Base-by-base conservation (phyloP, 306 rosid genomes). In the Dicorynia guianensis region DNA sequence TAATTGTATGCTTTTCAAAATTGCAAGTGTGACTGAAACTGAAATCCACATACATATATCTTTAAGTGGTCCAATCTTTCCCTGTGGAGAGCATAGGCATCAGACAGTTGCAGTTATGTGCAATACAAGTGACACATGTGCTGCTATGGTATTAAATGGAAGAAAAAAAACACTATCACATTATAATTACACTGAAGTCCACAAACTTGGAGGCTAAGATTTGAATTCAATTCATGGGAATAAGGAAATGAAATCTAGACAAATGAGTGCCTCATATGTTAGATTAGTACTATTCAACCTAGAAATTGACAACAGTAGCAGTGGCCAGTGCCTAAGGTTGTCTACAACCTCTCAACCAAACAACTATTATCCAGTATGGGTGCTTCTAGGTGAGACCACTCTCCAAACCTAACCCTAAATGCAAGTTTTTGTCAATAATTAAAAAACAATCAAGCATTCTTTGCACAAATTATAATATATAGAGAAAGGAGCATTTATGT, bases 191-290 rank as follows among this genome's bases (percentile, higher is more conserved):
- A 64, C 35, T 44, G 0, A 25, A 65, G 85, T 76, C 81, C 79
- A 79, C 79, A 75, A 40, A 5, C 78, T 79, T 76, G 67, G 34
- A 67, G 68, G 76, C 78, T 82, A 82, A 82, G 82, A 63, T 55
- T 85, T 85, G 80, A 68, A 48, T 62, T 53, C 14, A 49, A 25
- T 25, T 67, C 43, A 61, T 68, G 66, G 50, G 59, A 77, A 81
- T 50, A 4, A 48, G 40, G 39, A 64, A 56, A 48, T 25, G 19
- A 33, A 48, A 56, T 63, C 14, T 56, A 9, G 5, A 30, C n/a
- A 19, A 38, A 30, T 4, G 0, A 19, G 14, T 11, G 47, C 20
- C 15, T 58, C 67, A 18, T 57, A 53, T 4, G 63, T 53, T 73
- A 39, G 38, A n/a, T 2, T 25, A 25, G 30, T 25, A 25, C 30